Evolutionary conservation across 2,329 filamentous ascomycete species (phyloP), one percentile per base, ranked within the genome.

Genomic region (Pseudogymnoascus sp.): DNA sequence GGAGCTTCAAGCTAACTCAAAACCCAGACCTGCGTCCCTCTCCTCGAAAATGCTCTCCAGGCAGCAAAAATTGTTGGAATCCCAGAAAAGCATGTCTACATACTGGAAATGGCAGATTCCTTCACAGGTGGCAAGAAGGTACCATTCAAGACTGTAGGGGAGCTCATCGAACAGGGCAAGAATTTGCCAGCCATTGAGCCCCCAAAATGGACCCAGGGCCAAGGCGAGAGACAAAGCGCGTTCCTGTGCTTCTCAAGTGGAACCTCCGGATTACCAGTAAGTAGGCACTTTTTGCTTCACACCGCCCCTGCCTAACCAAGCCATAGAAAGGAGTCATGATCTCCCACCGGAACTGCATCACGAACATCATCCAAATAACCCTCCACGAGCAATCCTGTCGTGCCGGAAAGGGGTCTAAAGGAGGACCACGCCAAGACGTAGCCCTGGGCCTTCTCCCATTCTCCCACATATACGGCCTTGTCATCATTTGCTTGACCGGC

Each of bases 241-340:
- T 93, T 89, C 71, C 78, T 93, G 18, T 92, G 89, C 76, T 93
- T 90, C 73, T 91, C 88, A 0, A 90, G 87, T 72, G 90, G 90
- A 14, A 93, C 90, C 1, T 92, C 89, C 7, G 90, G 90, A 4
- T 75, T 93, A 42, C 90, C 90, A n/a, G 87, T 89, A 78, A 70
- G 80, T 66, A 7, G 12, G n/a, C 23, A 14, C n/a, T 12, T 2
- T 21, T 7, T 12, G 14, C 14, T 44, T 44, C 18, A 18, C 8
- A 53, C 2, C n/a, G 12, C n/a, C 42, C 8, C 14, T 14, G 10
- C 2, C 59, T 64, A 42, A 62, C 50, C 11, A 56, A 25, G 2
- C 16, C 4, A 2, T 64, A 89, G 84, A 91, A 92, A 87, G 90
- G 89, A 53, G 90, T 93, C 63, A 91, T 90, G 86, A 89, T 93